Evolutionary conservation across 805 yeast species (phyloP), one percentile per base, ranked within the genome.

Genomic region (Cyberlindnera mrakii): DNA sequence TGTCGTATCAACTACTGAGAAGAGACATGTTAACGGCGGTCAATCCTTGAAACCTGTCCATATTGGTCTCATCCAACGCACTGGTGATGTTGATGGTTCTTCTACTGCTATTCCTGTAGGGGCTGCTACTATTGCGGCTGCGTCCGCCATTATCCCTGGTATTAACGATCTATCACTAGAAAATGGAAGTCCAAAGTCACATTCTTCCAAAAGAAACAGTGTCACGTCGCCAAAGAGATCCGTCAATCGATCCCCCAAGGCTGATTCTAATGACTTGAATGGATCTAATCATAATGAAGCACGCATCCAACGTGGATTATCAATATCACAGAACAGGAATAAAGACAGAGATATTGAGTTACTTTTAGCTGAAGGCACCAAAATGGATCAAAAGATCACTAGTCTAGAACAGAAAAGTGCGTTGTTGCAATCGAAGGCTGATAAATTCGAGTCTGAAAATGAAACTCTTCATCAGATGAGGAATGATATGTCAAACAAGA

Each of bases 361-460:
- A 32, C 57, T 76, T 10, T 51, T 72, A 20, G 68, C 66, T 27
- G 79, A 74, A 51, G 72, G 75, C 33, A 63, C 72, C 16, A 67
- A 74, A 46, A 69, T 75, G 74, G 82, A 78, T 46, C 49, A 53
- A 13, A 60, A 61, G 35, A 71, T 72, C 19, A 62, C 72, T 3
- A 57, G 58, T 10, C 58, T 71, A 19, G 72, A 71, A 46, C 48
- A 53, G 18, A 54, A 59, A 33, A 61, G 55, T 42, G 19, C 52
- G 3, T 33, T 52, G n/a, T 44, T 60, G 20, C 57, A 48, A 33
- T 49, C 54, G 3, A 62, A 54, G 47, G 49, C 53, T 40, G 63
- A 45, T 39, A 62, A 49, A 27, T 51, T 48, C 41, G 56, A 58
- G 35, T 35, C 46, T 8, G 60, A 58, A 33, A 35, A 47, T 9